Conservation (phyloP, 306 rosid genomes). For the Dryas octopetala region DNA sequence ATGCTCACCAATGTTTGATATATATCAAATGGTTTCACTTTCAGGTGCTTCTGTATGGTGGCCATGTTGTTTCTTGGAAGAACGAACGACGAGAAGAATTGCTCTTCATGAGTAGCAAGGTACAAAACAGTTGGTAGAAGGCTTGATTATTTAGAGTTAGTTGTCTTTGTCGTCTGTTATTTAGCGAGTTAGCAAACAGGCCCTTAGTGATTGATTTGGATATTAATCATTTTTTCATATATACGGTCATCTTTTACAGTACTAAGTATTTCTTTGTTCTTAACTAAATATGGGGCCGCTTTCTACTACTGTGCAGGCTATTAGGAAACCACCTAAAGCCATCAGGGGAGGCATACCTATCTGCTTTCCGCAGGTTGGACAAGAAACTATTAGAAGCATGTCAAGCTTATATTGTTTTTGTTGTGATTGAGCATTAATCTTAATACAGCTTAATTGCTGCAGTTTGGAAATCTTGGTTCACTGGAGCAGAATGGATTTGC, state of each 20-base stretch:
- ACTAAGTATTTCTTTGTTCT: neutral
- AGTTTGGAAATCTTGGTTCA: conserved; percentile 68
- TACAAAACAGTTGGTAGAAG: conserved; percentile 11
- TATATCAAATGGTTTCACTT: conserved; percentile 37
- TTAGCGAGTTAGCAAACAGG: too few species aligned
- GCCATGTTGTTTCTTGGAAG: conserved; percentile 78
- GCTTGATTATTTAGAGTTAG: too few species aligned
- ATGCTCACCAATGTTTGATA: conserved; percentile 4
- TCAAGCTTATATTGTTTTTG: conserved; percentile 5
- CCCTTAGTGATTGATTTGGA: too few species aligned
- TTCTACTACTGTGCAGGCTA: conserved; percentile 43
- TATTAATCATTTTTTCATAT: too few species aligned
- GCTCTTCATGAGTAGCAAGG: conserved; percentile 79
- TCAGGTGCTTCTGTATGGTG: conserved; percentile 79
- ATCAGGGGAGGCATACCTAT: conserved; percentile 77
- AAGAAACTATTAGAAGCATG: conserved; percentile 13
- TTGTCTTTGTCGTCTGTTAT: too few species aligned
- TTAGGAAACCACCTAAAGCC: conserved; percentile 59
- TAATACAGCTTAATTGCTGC: conserved; percentile 12
- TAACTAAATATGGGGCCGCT: conserved; percentile 1
- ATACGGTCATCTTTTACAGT: neutral
- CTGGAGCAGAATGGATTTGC: conserved; percentile 59
- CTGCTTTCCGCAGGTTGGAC: conserved; percentile 59
- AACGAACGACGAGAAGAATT: conserved; percentile 67
- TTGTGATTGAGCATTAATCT: conserved; percentile 9